Evolutionary conservation across 495 filamentous ascomycete species (phyloP).

Genomic region (Cladorrhinum samala): DNA sequence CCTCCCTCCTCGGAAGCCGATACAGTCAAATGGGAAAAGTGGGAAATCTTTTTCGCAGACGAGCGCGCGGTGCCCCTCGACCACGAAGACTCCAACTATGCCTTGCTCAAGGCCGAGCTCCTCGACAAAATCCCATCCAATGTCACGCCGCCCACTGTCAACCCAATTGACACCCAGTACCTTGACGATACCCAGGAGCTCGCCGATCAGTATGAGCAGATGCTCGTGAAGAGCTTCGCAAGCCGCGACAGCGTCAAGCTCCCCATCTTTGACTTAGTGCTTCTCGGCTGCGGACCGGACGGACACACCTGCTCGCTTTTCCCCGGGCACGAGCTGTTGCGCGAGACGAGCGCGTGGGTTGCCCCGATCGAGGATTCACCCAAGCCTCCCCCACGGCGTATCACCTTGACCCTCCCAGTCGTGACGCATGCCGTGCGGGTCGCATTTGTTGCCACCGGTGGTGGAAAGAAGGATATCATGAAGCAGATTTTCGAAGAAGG

Average conservation of each 20-base stretch:
- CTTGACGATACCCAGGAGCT: conserved; percentile 84
- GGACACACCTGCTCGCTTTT: conserved; percentile 97
- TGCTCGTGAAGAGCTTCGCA: conserved; percentile 75
- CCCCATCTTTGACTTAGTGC: conserved; percentile 87
- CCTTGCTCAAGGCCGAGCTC: conserved; percentile 75
- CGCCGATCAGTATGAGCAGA: conserved; percentile 88
- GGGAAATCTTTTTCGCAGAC: conserved; percentile 98
- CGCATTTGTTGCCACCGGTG: conserved; percentile 87
- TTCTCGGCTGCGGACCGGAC: conserved; percentile 90
- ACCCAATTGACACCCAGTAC: conserved; percentile 65
- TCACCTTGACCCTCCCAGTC: conserved; percentile 87
- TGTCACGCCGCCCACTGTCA: conserved; percentile 59
- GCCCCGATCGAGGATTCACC: conserved; percentile 84
- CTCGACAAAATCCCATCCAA: conserved; percentile 75
- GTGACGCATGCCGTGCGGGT: conserved; percentile 76
- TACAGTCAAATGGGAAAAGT: conserved; percentile 70
- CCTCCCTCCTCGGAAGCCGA: conserved; percentile 56
- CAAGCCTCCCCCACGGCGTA: conserved; percentile 85
- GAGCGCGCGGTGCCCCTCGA: conserved; percentile 91
- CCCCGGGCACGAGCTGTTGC: conserved; percentile 78
- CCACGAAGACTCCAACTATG: conserved; percentile 91
- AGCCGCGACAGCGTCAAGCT: conserved; percentile 81
- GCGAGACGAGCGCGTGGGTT: conserved; percentile 89
- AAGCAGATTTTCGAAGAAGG: conserved; percentile 79
- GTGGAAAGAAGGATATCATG: conserved; percentile 81